Base-by-base conservation (phyloP, 306 rosid genomes). In the cucumber (Cucumis sativus) region DNA sequence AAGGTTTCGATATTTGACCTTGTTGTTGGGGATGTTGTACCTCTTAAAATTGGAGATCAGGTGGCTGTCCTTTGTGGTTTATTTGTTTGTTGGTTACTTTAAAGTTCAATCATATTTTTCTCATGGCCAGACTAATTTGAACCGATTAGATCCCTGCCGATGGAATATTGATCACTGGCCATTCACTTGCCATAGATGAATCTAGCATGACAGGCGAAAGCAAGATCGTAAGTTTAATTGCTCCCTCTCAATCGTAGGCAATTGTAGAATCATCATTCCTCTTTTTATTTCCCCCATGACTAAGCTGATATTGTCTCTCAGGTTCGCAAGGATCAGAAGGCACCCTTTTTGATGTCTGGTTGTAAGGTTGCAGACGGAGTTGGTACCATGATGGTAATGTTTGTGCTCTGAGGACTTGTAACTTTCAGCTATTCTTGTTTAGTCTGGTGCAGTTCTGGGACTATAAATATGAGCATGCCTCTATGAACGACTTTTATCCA, bases 191-290 rank as follows among this genome's bases (percentile, higher is more conserved):
- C 15, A 87, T 95, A 4, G 99, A 95, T 84, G 99, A 95, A 83
- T 95, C 99, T 73, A 95, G 99, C 86, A 95, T 95, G 99, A 95
- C 99, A 9, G 99, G 99, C 21, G 99, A 95, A 89, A 92, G 99
- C 97, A 95, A 95, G 86, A 90, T 84, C 79, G 99, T 95, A 81
- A 82, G 98, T 66, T 79, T 18, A 61, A 78, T 77, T 20, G 61
- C n/a, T 23, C 84, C 80, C 77, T 74, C 77, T 20, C 78, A 60
- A 56, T 82, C 65, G 47, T 71, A 68, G 37, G 37, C 78, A 60
- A 56, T 82, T 61, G 37, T 67, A 68, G 37, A 5, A 33, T 40
- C 51, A 8, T 10, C 51, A 43, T 8, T 11, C 2, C 1, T 57
- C 74, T 37, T 80, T 76, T 45, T 21, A 74, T 63, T 57, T 74